Evolutionary conservation across 352 stramenopile genomes (phyloP).

Genomic region (Phytopythium kandeliae): DNA sequence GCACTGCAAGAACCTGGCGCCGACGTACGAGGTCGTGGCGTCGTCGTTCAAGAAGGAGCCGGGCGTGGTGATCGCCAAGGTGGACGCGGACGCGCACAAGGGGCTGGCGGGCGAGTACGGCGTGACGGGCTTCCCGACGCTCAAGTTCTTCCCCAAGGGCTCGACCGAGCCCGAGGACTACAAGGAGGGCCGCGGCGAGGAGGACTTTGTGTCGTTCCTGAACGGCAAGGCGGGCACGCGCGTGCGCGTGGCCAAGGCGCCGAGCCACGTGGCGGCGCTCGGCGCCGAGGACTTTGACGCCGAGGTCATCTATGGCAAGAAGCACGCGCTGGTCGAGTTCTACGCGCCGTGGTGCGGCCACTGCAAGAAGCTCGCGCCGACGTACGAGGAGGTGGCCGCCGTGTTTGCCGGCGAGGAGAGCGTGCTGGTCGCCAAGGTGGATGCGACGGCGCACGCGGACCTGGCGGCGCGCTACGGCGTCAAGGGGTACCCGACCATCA

Average conservation of each 20-base stretch:
- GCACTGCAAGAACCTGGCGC: slow-evolving; percentile 88
- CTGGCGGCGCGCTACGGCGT: slow-evolving; percentile 80
- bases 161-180: slow-evolving; percentile 83
- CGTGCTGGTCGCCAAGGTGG: slow-evolving; percentile 82
- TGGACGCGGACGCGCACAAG: slow-evolving; percentile 88
- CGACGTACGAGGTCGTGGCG: slow-evolving; percentile 81
- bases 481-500: slow-evolving; percentile 89
- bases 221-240: slow-evolving; percentile 74
- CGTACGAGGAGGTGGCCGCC: slow-evolving; percentile 81
- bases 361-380: slow-evolving; percentile 89
- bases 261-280: slow-evolving; percentile 60
- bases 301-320: slow-evolving; percentile 77
- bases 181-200: slow-evolving; percentile 74
- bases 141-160: slow-evolving; percentile 89
- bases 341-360: slow-evolving; percentile 94
- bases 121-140: slow-evolving; percentile 90
- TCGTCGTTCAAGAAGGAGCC: slow-evolving; percentile 82
- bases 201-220: slow-evolving; percentile 74
- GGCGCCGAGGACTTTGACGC: slow-evolving; percentile 66
- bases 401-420: slow-evolving; percentile 73
- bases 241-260: slow-evolving; percentile 63
- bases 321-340: slow-evolving; percentile 91
- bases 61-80: slow-evolving; percentile 80
- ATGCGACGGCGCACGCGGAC: slow-evolving; percentile 57
- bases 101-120: slow-evolving; percentile 78